Evolutionary conservation across 345 rosid genomes (phyloP).

Genomic region (Eutrema japonicum): DNA sequence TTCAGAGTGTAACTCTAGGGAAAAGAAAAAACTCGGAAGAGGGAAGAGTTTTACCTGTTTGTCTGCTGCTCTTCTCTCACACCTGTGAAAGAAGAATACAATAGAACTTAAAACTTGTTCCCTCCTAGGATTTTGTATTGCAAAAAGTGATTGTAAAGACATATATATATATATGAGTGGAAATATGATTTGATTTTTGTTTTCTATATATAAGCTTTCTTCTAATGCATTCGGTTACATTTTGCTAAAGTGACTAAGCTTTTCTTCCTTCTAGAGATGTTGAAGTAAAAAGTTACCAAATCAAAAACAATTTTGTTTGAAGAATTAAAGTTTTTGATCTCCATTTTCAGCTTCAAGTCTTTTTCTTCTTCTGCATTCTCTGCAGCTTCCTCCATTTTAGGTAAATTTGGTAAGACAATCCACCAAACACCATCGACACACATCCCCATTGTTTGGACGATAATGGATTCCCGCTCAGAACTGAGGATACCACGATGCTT

Average conservation of each 20-base stretch:
- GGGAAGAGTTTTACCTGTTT: constrained; percentile 28
- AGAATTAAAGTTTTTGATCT: constrained; percentile 7
- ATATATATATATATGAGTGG: constrained; percentile 34
- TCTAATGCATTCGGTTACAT: constrained; percentile 39
- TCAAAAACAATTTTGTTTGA: constrained; percentile 19
- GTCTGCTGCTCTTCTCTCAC: constrained; percentile 36
- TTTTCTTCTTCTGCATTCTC: constrained; percentile 79
- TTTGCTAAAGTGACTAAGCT: constrained; percentile 34
- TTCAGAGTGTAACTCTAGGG: constrained; percentile 37
- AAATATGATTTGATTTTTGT: constrained; percentile 35
- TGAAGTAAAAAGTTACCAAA: constrained; percentile 17
- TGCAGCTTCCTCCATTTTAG: constrained; percentile 91
- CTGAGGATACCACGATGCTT: constrained; percentile 87
- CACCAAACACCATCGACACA: constrained; percentile 91
- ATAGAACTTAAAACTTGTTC: constrained; percentile 16
- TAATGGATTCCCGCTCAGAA: constrained; percentile 90
- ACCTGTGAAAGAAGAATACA: constrained; percentile 16
- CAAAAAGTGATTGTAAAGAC: constrained; percentile 19
- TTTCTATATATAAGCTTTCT: constrained; percentile 19
- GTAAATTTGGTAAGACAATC: constrained; percentile 93
- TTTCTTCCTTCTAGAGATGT: constrained; percentile 28
- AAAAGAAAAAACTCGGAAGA: constrained; percentile 1
- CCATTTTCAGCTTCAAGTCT: constrained; percentile 49
- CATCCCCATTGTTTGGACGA: constrained; percentile 94
- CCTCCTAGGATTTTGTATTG: constrained; percentile 29